Conservation (phyloP, 1,284 basidiomycete genomes). For the Rhodotorula sp. region DNA sequence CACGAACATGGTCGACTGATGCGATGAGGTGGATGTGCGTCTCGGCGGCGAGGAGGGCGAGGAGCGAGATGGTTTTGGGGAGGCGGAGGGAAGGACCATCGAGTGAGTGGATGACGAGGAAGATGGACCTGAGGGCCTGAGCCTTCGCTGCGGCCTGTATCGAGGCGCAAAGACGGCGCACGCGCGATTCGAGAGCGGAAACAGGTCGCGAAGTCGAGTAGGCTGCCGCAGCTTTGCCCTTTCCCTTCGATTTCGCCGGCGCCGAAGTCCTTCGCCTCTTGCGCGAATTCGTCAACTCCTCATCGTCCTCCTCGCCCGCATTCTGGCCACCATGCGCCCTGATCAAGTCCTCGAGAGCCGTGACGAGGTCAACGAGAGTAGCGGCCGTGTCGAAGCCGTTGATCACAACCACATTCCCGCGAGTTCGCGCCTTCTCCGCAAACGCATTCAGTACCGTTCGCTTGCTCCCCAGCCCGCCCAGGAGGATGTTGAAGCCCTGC, state of each 20-base stretch:
- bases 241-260: slow-evolving; percentile 23
- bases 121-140: slow-evolving; percentile 55
- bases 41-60: slow-evolving; percentile 67
- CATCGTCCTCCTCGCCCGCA: not conserved
- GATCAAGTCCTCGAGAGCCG: slow-evolving; percentile 58
- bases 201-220: slow-evolving; percentile 14
- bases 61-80: slow-evolving; percentile 60
- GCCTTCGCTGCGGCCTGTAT: slow-evolving; percentile 9
- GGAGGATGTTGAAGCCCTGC: slow-evolving; percentile 78
- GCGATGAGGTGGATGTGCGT: slow-evolving; percentile 74
- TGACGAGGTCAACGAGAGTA: slow-evolving; percentile 66
- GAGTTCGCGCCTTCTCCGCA: slow-evolving; percentile 52
- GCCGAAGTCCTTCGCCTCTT: slow-evolving; percentile 19
- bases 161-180: slow-evolving; percentile 23
- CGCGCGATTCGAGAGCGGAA: slow-evolving; percentile 42
- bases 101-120: slow-evolving; percentile 81
- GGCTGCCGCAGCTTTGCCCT: slow-evolving; percentile 27
- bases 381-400: slow-evolving; percentile 76
- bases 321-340: slow-evolving; percentile 6
- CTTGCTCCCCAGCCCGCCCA: slow-evolving; percentile 86
- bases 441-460: slow-evolving; percentile 70
- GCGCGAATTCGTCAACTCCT: not conserved
- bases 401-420: slow-evolving; percentile 70
- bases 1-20: slow-evolving; percentile 79
- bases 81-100: slow-evolving; percentile 70